These are phyloP conservation scores for Rhodotorula babjevae DNA, from an alignment of 768 basidiomycete species.

Conservation along the genomic window DNA sequence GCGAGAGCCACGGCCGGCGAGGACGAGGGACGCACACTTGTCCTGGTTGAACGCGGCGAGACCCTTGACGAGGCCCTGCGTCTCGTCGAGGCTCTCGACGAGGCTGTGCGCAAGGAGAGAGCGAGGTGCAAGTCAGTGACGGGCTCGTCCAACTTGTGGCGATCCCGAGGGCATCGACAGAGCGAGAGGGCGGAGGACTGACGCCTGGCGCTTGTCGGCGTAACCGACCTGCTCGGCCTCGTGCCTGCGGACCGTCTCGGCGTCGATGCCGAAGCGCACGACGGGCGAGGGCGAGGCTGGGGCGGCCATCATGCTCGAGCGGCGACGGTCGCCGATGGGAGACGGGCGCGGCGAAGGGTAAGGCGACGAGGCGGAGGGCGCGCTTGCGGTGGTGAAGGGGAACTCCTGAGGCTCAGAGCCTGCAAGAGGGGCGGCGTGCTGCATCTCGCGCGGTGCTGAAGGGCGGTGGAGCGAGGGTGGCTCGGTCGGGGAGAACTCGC, in stretches of 20 bases:
- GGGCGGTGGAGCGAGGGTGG: neutral
- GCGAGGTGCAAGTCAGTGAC: neutral
- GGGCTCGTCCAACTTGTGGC: too few species aligned
- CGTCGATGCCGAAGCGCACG: neutral
- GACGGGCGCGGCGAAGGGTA: neutral
- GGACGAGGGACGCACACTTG: conserved; percentile 33
- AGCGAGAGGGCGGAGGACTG: neutral
- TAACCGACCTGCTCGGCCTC: conserved; percentile 22
- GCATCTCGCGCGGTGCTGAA: neutral
- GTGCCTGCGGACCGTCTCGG: conserved; percentile 16
- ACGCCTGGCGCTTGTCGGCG: conserved; percentile 30
- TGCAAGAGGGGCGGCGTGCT: neutral
- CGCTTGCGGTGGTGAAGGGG: conserved; percentile 4
- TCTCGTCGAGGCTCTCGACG: conserved; percentile 5
- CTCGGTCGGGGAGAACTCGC: too few species aligned
- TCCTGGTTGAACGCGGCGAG: conserved; percentile 37
- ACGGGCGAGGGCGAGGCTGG: neutral
- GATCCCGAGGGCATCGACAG: neutral
- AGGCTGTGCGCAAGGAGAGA: conserved; percentile 6
- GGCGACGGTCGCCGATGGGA: neutral
- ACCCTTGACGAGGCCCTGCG: conserved; percentile 18
- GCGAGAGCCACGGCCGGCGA: neutral
- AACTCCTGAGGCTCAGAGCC: neutral
- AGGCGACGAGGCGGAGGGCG: neutral
- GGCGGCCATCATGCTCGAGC: neutral